phyloP scores from a whole-genome alignment of 352 stramenopile genomes.

The Phytophthora multivora region DNA sequence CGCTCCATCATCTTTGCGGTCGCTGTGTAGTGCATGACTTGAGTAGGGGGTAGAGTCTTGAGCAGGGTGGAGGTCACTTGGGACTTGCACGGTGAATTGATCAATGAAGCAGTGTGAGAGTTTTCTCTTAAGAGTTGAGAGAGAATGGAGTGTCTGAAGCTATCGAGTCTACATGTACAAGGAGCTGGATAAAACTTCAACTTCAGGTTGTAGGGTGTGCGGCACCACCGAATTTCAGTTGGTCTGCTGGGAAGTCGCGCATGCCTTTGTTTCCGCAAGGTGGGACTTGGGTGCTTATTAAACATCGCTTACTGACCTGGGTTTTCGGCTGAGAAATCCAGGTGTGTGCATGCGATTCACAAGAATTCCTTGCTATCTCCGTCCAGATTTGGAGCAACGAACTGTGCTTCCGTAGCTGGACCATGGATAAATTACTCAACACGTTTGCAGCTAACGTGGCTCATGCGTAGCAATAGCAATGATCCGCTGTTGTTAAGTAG shows the following conservation, averaged over 20 bases:
- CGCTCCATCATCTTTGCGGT: conserved; percentile 18
- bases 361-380: conserved; percentile 2
- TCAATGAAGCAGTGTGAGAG: conserved; percentile 7
- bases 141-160: not conserved
- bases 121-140: not conserved
- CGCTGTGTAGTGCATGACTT: conserved; percentile 8
- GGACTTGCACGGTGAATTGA: conserved; percentile 12
- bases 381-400: not conserved
- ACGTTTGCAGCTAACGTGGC: not conserved
- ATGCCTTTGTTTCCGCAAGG: not conserved
- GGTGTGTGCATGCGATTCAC: conserved; percentile 3
- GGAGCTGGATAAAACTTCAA: conserved; percentile 9
- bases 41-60: not conserved
- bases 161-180: not conserved
- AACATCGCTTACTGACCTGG: too few relatives aligned
- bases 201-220: conserved; percentile 13
- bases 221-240: conserved; percentile 15
- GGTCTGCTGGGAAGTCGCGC: not conserved
- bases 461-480: not conserved
- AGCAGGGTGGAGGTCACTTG: not conserved
- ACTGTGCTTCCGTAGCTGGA: too few relatives aligned
- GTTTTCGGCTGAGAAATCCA: conserved; percentile 2
- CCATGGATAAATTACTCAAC: not conserved
- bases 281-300: conserved; percentile 24
- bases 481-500: not conserved